A percentile compares a stretch with the other conserved stretches of the same genome.
Conservation (phyloP, 164 flowering plant genomes). For the Kingdonia uniflora region DNA sequence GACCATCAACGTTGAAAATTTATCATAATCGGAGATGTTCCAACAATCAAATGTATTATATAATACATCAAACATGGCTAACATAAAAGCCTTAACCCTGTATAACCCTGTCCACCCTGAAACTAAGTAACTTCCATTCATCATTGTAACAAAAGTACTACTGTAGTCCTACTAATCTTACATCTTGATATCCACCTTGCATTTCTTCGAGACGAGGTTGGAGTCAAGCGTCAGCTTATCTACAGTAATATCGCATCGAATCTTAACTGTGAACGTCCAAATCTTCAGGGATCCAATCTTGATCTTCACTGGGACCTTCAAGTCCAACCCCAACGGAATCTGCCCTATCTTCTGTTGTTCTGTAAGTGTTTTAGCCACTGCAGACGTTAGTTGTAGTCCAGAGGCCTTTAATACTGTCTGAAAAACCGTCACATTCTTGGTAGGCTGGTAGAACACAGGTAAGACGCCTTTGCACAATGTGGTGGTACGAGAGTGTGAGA, state of each 20-base stretch:
- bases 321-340: slow-evolving; percentile 44
- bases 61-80: no score
- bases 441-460: slow-evolving; percentile 68
- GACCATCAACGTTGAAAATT: no score
- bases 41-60: no score
- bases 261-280: slow-evolving; percentile 61
- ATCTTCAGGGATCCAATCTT: slow-evolving; percentile 61
- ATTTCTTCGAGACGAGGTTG: slow-evolving; percentile 35
- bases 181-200: slow-evolving; percentile 36
- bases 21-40: background rate
- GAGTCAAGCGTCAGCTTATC: slow-evolving; percentile 41
- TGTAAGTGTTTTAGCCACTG: slow-evolving; percentile 12
- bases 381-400: slow-evolving; percentile 23
- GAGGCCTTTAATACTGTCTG: slow-evolving; percentile 35
- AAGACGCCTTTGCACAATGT: slow-evolving; percentile 36
- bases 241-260: slow-evolving; percentile 49
- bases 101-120: no score
- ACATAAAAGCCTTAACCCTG: no score
- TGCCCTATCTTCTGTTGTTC: slow-evolving; percentile 18
- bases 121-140: no score
- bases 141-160: background rate
- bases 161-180: background rate
- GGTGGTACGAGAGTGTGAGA: slow-evolving; percentile 26
- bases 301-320: slow-evolving; percentile 55
- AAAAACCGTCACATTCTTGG: slow-evolving; percentile 55